Evolutionary conservation across 2,329 filamentous ascomycete genomes (phyloP).

Genomic region (Phaeosphaeria sp.): DNA sequence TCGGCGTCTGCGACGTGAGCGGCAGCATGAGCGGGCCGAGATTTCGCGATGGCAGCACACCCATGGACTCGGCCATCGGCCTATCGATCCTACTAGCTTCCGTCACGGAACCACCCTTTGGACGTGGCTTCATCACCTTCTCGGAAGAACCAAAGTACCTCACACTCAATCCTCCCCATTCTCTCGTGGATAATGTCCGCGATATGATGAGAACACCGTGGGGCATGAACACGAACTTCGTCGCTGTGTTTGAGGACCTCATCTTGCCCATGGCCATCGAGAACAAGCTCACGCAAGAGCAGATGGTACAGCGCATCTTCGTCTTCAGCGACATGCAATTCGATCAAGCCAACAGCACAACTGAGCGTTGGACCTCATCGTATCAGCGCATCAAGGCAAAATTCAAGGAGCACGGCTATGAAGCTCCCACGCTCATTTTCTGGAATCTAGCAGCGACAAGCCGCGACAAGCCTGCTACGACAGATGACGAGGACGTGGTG

Average conservation of each 20-base stretch:
- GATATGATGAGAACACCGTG: slow-evolving; percentile 44
- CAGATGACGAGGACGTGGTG: slow-evolving; percentile 54
- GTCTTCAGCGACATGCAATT: slow-evolving; percentile 70
- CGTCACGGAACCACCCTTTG: slow-evolving; percentile 61
- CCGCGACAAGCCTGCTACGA: slow-evolving; percentile 57
- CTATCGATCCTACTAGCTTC: slow-evolving; percentile 64
- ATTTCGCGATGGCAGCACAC: slow-evolving; percentile 56
- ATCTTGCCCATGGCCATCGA: slow-evolving; percentile 62
- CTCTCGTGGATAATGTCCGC: slow-evolving; percentile 53
- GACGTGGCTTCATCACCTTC: slow-evolving; percentile 65
- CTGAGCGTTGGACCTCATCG: slow-evolving; percentile 52
- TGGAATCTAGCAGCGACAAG: slow-evolving; percentile 62
- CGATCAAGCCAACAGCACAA: slow-evolving; percentile 43
- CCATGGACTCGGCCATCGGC: slow-evolving; percentile 63
- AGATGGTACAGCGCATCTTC: slow-evolving; percentile 68
- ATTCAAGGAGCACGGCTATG: neutral
- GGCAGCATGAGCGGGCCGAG: slow-evolving; percentile 57
- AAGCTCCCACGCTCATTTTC: slow-evolving; percentile 63
- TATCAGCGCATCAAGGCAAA: slow-evolving; percentile 58
- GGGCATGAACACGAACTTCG: slow-evolving; percentile 60
- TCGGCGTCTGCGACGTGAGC: slow-evolving; percentile 66
- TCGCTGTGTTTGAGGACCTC: slow-evolving; percentile 61
- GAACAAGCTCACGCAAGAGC: slow-evolving; percentile 59
- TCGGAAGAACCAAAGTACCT: slow-evolving; percentile 51
- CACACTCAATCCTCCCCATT: slow-evolving; percentile 46